These are phyloP conservation scores for Sarocladium kiliense DNA, from an alignment of 2,329 filamentous ascomycete species.

Conservation along the genomic window DNA sequence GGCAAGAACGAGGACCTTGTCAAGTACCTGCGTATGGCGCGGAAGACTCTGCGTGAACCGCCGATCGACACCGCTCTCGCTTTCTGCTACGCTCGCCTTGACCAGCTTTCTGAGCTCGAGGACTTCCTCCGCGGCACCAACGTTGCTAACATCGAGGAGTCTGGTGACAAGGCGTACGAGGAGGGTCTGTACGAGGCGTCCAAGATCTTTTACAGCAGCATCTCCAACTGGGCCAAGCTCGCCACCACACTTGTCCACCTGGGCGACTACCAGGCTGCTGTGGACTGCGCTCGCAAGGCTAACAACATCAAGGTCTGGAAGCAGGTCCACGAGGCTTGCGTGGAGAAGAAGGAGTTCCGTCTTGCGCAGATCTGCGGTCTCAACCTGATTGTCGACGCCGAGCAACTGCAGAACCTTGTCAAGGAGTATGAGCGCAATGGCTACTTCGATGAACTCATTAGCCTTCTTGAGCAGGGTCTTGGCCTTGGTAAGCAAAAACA, in stretches of 20 bases:
- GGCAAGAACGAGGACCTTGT: slow-evolving; percentile 97
- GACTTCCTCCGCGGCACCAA: slow-evolving; percentile 93
- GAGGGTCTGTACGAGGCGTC: slow-evolving; percentile 93
- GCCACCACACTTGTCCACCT: slow-evolving; percentile 97
- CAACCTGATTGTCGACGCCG: slow-evolving; percentile 95
- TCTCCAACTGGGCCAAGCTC: slow-evolving; percentile 99
- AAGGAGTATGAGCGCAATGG: slow-evolving; percentile 96
- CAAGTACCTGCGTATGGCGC: slow-evolving; percentile 94
- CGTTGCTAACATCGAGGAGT: slow-evolving; percentile 92
- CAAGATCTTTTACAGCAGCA: slow-evolving; percentile 98
- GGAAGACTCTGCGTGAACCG: slow-evolving; percentile 92
- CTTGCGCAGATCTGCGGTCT: slow-evolving; percentile 98
- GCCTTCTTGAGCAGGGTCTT: slow-evolving; percentile 87
- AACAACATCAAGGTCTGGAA: slow-evolving; percentile 99
- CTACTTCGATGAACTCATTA: slow-evolving; percentile 97
- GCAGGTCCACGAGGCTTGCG: slow-evolving; percentile 93
- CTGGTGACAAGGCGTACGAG: slow-evolving; percentile 94
- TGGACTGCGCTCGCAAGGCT: slow-evolving; percentile 95
- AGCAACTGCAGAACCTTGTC: slow-evolving; percentile 87
- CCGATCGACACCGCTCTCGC: slow-evolving; percentile 90
- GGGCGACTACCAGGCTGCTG: slow-evolving; percentile 92
- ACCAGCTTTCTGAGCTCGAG: slow-evolving; percentile 88
- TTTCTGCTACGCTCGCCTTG: slow-evolving; percentile 87
- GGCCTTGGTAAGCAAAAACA: slow-evolving; percentile 48
- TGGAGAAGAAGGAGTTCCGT: slow-evolving; percentile 97